Percentiles rank a stretch among this genome's conserved stretches.
Conservation (phyloP, 768 basidiomycete genomes). For the Phanerochaete sordida region DNA sequence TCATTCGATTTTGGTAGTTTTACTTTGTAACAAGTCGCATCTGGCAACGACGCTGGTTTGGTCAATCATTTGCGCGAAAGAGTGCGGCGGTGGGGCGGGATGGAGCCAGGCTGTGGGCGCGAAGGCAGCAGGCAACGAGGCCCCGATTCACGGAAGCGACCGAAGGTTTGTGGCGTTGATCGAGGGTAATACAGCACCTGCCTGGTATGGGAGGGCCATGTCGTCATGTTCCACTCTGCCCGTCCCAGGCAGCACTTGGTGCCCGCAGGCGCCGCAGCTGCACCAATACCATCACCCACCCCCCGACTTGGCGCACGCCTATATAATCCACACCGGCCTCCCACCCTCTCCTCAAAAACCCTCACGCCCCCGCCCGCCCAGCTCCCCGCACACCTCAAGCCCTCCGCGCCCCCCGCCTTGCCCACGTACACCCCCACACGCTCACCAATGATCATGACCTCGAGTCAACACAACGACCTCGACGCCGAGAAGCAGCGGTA, state of each 20-base stretch:
- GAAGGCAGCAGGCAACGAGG: not conserved
- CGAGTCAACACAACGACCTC: slow-evolving; percentile 15
- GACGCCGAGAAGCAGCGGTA: slow-evolving; percentile 32
- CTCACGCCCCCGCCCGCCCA: not conserved
- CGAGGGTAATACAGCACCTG: not conserved
- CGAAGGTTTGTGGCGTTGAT: slow-evolving; percentile 4
- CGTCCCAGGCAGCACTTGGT: not conserved
- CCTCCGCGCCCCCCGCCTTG: not conserved
- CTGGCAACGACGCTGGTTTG: not conserved
- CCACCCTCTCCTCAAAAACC: no score
- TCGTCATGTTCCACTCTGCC: slow-evolving; percentile 6
- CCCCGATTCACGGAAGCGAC: not conserved
- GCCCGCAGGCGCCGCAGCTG: not conserved
- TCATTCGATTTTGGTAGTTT: slow-evolving; percentile 18
- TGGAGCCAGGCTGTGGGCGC: not conserved
- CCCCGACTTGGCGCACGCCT: not conserved
- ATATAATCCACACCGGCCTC: no score
- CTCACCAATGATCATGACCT: slow-evolving; percentile 15
- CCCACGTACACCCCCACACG: no score
- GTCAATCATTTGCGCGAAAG: no score
- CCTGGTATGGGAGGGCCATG: slow-evolving; percentile 1
- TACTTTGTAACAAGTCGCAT: slow-evolving; percentile 3
- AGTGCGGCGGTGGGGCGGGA: no score
- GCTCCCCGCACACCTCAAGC: not conserved
- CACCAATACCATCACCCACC: not conserved